Base-by-base conservation (phyloP, 208 protist species). In the Endotrypanum monterogeii region DNA sequence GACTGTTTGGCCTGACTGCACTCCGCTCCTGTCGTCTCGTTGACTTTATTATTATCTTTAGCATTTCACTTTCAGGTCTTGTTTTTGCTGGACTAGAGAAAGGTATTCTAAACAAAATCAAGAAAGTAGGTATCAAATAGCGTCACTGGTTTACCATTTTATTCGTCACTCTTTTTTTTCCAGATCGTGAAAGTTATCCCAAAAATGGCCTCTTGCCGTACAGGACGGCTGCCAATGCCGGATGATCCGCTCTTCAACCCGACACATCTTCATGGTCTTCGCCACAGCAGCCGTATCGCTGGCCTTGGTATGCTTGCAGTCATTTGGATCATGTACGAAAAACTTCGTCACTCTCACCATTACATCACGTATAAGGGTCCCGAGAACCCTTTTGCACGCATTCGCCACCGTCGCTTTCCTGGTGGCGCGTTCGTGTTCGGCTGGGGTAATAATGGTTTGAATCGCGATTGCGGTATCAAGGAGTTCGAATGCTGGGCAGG, bases 361-460 rank as follows among this genome's bases (percentile, higher is more conserved):
- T 92, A 92, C 76, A 85, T 93, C 65, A 92, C 88, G 37, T 92
- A 93, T 79, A 95, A 93, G 78, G 89, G 88, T 62, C 89, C 91
- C 35, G 88, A 95, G 44, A 92, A 95, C 74, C 91, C 89, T 18
- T 92, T 91, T 73, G 87, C 87, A 14, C 91, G 88, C 73, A 91
- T 93, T 80, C 89, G 90, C 60, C 88, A 92, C 67, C 88, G 87
- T 71, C 83, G 87, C 28, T 95, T 87, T 73, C 90, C 90, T 73
- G 86, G 87, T 83, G 92, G 92, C 75, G 82, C 74, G 62, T 89
- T 93, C 63, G 75, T 88, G 46, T 96, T 94, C 78, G 89, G 89
- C 23, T 96, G 92, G 92, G 89, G 92, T 92, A 95, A 94, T 79
- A 96, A 96, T 71, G 92, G 89, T 37, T 81, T 96, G 76, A 96